Percentiles rank a stretch among this genome's conserved stretches.
Evolutionary conservation across 257 asterid species (phyloP).

Genomic region (Capsicum pubescens): DNA sequence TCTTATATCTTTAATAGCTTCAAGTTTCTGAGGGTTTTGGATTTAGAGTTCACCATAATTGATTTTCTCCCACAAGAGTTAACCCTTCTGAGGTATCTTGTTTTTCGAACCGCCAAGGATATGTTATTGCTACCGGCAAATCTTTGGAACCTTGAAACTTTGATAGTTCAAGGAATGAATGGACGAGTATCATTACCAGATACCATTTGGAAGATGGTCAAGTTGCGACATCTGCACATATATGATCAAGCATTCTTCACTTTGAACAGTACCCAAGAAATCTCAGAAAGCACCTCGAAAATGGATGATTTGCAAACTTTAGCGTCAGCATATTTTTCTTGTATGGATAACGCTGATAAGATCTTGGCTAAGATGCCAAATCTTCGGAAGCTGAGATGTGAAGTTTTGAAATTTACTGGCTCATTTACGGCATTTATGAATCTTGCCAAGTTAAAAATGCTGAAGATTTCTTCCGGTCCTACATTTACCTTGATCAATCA

Average conservation of each 20-base stretch:
- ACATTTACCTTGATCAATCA: background rate
- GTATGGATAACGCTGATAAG: background rate
- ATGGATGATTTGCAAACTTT: background rate
- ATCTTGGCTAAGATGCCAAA: background rate
- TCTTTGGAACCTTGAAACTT: conserved; percentile 6
- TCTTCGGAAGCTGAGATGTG: too few relatives aligned
- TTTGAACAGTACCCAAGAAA: background rate
- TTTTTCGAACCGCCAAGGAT: background rate
- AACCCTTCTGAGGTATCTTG: conserved; percentile 17
- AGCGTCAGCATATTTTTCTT: background rate
- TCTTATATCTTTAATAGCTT: background rate
- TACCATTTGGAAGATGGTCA: conserved; percentile 2
- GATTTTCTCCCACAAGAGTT: background rate
- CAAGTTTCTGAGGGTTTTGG: background rate
- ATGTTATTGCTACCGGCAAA: background rate
- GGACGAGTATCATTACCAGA: background rate
- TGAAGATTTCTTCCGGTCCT: background rate
- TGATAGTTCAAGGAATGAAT: background rate
- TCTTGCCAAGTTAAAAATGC: background rate
- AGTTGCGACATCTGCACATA: conserved; percentile 18
- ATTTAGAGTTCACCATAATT: background rate
- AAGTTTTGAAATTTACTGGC: background rate
- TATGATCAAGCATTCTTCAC: background rate
- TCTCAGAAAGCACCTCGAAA: too few relatives aligned
- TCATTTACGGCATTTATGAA: background rate